A percentile compares a stretch with the other conserved stretches of the same genome.
These are phyloP conservation scores for Dionaea muscipula DNA, from an alignment of 179 eudicot genomes.

Conservation along the genomic window DNA sequence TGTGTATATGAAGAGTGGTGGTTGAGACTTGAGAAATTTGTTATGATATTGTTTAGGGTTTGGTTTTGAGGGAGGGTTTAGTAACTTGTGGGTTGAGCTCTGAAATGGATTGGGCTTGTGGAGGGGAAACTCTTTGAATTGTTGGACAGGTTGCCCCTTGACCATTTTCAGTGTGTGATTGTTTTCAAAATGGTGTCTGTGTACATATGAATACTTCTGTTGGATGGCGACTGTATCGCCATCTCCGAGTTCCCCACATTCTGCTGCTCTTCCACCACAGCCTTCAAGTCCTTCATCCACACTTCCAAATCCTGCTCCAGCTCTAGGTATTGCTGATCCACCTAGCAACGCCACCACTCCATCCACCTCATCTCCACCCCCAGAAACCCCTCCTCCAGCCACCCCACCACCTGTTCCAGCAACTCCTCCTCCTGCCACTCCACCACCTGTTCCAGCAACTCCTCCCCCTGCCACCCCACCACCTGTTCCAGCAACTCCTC, in stretches of 20 bases:
- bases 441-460: slow-evolving; percentile 24
- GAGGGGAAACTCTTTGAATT: slow-evolving; percentile 1
- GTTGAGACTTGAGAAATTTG: slow-evolving; percentile 30
- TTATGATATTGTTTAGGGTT: background rate
- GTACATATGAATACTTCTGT: background rate
- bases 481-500: slow-evolving; percentile 15
- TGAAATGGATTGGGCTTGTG: slow-evolving; percentile 2
- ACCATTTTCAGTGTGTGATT: background rate
- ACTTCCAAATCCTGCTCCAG: background rate
- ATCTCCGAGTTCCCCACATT: slow-evolving; percentile 18
- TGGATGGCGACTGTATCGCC: slow-evolving; percentile 42
- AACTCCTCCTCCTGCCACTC: slow-evolving; percentile 13
- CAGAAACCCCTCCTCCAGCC: slow-evolving; percentile 17
- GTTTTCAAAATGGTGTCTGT: slow-evolving; percentile 9
- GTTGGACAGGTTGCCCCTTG: background rate
- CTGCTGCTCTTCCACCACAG: slow-evolving; percentile 12
- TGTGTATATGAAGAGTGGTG: background rate
- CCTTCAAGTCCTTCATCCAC: slow-evolving; percentile 1
- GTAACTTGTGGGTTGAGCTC: no score
- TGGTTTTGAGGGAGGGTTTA: no score
- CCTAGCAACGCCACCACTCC: slow-evolving; percentile 17
- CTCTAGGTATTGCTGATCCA: slow-evolving; percentile 3
- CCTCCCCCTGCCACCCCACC: slow-evolving; percentile 15
- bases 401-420: slow-evolving; percentile 25
- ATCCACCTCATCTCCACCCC: slow-evolving; percentile 16